These are phyloP conservation scores for Coemansia umbellata DNA, from an alignment of 192 early-diverging fungal species.

Conservation along the genomic window DNA sequence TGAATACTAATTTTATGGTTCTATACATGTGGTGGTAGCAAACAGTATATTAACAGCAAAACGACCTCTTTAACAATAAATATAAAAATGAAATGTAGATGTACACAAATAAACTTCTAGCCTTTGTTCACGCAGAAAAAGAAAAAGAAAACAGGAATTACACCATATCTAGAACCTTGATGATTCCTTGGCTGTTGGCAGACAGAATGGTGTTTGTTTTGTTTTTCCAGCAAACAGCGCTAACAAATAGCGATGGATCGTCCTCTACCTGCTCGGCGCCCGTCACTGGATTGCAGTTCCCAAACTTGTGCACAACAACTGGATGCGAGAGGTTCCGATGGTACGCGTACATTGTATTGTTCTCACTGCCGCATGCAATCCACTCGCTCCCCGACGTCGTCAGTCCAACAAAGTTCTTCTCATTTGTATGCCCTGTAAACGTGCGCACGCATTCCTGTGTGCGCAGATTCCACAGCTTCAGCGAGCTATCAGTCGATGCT, in stretches of 20 bases:
- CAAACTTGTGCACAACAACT: conserved; percentile 73
- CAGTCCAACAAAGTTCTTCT: conserved; percentile 97
- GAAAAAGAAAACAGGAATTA: neutral
- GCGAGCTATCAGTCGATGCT: conserved; percentile 88
- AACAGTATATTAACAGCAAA: too few relatives aligned
- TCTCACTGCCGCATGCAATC: conserved; percentile 92
- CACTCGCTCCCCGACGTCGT: conserved; percentile 71
- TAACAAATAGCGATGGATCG: conserved; percentile 80
- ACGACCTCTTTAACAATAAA: too few relatives aligned
- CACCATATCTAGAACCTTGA: conserved; percentile 75
- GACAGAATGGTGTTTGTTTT: conserved; percentile 70
- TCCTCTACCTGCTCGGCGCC: conserved; percentile 55
- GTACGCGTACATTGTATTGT: conserved; percentile 85
- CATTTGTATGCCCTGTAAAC: conserved; percentile 84
- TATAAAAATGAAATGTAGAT: too few relatives aligned
- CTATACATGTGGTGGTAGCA: too few relatives aligned
- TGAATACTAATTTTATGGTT: too few relatives aligned
- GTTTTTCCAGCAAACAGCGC: conserved; percentile 89
- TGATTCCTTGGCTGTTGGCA: conserved; percentile 87
- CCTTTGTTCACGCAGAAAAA: too few relatives aligned
- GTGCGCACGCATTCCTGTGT: conserved; percentile 60
- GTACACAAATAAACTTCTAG: too few relatives aligned
- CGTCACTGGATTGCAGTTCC: conserved; percentile 63
- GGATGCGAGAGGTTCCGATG: conserved; percentile 71
- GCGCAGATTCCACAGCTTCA: conserved; percentile 78